phyloP scores from a whole-genome alignment of 2,329 filamentous ascomycete species.

The Epichloe sibirici region DNA sequence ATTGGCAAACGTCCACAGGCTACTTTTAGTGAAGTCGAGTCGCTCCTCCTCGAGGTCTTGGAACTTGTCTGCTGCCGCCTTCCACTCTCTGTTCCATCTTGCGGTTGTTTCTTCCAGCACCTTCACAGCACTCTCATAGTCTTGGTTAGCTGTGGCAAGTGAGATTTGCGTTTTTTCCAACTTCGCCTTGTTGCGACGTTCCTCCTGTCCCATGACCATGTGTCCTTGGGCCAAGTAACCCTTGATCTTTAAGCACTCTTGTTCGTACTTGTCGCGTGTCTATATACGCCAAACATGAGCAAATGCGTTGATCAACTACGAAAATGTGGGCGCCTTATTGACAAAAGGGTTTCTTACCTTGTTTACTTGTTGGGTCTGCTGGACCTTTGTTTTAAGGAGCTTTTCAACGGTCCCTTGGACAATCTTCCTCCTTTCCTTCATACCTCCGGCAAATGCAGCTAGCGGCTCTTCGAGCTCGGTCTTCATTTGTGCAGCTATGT shows the following conservation, averaged over 20 bases:
- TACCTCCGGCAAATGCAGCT: constrained; percentile 78
- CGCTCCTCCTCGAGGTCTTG: constrained; percentile 97
- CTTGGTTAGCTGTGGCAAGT: constrained; percentile 76
- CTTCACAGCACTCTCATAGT: constrained; percentile 91
- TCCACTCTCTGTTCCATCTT: constrained; percentile 97
- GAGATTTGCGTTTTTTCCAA: constrained; percentile 98
- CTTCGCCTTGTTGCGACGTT: constrained; percentile 97
- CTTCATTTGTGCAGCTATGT: constrained; percentile 88
- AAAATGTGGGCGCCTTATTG: neutral
- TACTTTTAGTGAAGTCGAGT: constrained; percentile 94
- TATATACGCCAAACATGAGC: constrained; percentile 19
- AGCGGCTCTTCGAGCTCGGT: constrained; percentile 89
- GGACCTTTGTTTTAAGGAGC: constrained; percentile 80
- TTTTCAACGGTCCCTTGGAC: constrained; percentile 91
- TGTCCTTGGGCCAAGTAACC: constrained; percentile 96
- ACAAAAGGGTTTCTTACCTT: constrained; percentile 46
- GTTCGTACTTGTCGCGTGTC: constrained; percentile 89
- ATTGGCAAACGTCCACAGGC: constrained; percentile 95
- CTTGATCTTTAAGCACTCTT: constrained; percentile 97
- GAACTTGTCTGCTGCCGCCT: constrained; percentile 94
- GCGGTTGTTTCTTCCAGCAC: constrained; percentile 87
- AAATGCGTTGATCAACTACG: neutral
- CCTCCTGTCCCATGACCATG: constrained; percentile 99
- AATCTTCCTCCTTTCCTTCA: constrained; percentile 96
- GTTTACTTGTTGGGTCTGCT: constrained; percentile 83